These are phyloP conservation scores for Mycena maculata DNA, from an alignment of 768 basidiomycete genomes.

Conservation along the genomic window DNA sequence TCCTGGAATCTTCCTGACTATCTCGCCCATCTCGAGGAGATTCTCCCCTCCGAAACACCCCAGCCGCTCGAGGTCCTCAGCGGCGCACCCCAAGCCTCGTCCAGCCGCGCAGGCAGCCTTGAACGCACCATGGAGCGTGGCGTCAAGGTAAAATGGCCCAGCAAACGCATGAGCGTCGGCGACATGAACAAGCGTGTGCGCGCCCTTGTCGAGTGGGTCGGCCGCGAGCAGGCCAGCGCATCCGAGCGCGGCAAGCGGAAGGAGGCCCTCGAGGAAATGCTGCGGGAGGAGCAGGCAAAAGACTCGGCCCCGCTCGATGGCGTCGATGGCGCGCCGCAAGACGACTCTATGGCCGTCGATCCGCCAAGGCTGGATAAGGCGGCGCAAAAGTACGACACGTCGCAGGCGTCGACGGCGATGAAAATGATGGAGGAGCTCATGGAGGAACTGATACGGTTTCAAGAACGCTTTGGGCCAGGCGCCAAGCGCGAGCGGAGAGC, in stretches of 20 bases:
- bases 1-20: conserved; percentile 96
- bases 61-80: conserved; percentile 76
- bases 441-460: conserved; percentile 89
- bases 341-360: conserved; percentile 50
- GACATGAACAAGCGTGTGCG: conserved; percentile 98
- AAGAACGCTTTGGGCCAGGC: conserved; percentile 59
- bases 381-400: conserved; percentile 36
- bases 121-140: conserved; percentile 78
- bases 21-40: conserved; percentile 84
- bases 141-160: conserved; percentile 93
- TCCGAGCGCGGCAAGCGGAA: conserved; percentile 76
- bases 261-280: conserved; percentile 71
- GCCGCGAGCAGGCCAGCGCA: conserved; percentile 83
- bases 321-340: conserved; percentile 23
- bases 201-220: conserved; percentile 93
- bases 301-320: conserved; percentile 5
- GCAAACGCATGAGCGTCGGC: conserved; percentile 93
- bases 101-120: conserved; percentile 60
- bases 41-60: conserved; percentile 82
- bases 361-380: conserved; percentile 22
- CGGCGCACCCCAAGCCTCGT: conserved; percentile 49
- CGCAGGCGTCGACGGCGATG: conserved; percentile 62
- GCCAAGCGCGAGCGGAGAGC: conserved; percentile 28
- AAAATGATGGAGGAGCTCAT: conserved; percentile 92
- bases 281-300: conserved; percentile 49